These are phyloP conservation scores for Paraconiothyrium sp. DNA, from an alignment of 2,329 filamentous ascomycete species.

Conservation along the genomic window DNA sequence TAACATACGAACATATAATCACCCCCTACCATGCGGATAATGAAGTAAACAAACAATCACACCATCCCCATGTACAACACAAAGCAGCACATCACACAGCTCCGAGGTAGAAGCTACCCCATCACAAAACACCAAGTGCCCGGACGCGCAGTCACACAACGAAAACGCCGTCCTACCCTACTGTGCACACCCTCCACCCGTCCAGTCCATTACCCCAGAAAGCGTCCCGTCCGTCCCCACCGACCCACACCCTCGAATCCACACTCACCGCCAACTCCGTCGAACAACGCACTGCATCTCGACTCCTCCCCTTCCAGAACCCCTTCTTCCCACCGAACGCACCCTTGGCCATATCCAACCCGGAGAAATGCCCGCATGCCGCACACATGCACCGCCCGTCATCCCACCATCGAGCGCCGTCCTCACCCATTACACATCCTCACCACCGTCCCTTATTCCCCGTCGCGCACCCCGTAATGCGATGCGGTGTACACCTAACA, in stretches of 20 bases:
- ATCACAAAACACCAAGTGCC: neutral
- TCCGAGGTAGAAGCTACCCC: neutral
- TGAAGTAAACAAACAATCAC: neutral
- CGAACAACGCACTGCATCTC: neutral
- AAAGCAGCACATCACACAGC: neutral
- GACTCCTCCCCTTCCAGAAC: slow-evolving; percentile 1
- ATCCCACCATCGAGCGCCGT: neutral
- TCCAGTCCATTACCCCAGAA: slow-evolving; percentile 7
- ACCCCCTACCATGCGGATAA: neutral
- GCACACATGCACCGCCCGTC: neutral
- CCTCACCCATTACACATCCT: too few relatives aligned
- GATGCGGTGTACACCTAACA: too few relatives aligned
- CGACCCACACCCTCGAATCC: slow-evolving; percentile 5
- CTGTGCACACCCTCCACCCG: neutral
- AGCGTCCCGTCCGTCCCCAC: neutral
- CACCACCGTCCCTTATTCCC: too few relatives aligned
- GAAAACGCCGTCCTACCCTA: slow-evolving; percentile 13
- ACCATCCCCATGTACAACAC: neutral
- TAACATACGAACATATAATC: neutral
- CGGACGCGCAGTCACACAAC: slow-evolving; percentile 6
- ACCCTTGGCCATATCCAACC: neutral
- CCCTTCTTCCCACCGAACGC: neutral
- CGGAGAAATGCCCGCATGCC: too few relatives aligned
- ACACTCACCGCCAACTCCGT: slow-evolving; percentile 2
- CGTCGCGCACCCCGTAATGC: too few relatives aligned